Evolutionary conservation across 2,329 filamentous ascomycete genomes (phyloP).

Genomic region (Xylariaceae sp.): DNA sequence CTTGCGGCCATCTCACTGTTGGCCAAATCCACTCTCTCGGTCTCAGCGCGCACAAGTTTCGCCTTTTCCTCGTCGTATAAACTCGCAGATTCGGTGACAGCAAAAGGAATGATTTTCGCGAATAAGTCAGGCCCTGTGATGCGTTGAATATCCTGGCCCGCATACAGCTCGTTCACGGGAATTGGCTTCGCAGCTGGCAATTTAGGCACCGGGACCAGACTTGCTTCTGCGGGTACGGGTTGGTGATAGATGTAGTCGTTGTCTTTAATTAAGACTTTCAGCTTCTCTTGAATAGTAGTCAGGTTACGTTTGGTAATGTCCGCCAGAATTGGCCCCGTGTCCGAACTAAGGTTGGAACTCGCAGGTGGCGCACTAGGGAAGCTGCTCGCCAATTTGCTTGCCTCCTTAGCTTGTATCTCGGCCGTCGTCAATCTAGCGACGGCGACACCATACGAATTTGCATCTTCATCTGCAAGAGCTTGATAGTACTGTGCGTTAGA

Average conservation of each 20-base stretch:
- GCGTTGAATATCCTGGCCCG: slow-evolving; percentile 92
- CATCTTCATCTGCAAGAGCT: slow-evolving; percentile 85
- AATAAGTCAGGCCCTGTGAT: slow-evolving; percentile 98
- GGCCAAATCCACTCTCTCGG: slow-evolving; percentile 86
- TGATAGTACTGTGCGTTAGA: slow-evolving; percentile 94
- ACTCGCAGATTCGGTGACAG: slow-evolving; percentile 94
- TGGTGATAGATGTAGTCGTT: slow-evolving; percentile 99
- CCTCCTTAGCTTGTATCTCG: slow-evolving; percentile 74
- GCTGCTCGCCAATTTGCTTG: slow-evolving; percentile 69
- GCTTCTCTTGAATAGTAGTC: slow-evolving; percentile 75
- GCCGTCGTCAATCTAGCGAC: slow-evolving; percentile 81
- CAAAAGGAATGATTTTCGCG: slow-evolving; percentile 91
- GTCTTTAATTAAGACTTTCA: slow-evolving; percentile 76
- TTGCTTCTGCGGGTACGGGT: slow-evolving; percentile 80
- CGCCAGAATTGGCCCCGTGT: slow-evolving; percentile 70
- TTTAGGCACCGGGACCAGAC: slow-evolving; percentile 78
- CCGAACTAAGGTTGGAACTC: slow-evolving; percentile 78
- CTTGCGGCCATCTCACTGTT: slow-evolving; percentile 96
- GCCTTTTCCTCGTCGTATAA: slow-evolving; percentile 98
- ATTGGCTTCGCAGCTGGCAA: slow-evolving; percentile 95
- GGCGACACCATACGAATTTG: slow-evolving; percentile 79
- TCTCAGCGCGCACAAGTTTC: slow-evolving; percentile 89
- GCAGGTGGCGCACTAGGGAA: slow-evolving; percentile 79
- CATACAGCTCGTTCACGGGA: slow-evolving; percentile 92
- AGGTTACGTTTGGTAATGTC: slow-evolving; percentile 83